Conservation (phyloP, 306 rosid genomes). For the Phaseolus lunatus region DNA sequence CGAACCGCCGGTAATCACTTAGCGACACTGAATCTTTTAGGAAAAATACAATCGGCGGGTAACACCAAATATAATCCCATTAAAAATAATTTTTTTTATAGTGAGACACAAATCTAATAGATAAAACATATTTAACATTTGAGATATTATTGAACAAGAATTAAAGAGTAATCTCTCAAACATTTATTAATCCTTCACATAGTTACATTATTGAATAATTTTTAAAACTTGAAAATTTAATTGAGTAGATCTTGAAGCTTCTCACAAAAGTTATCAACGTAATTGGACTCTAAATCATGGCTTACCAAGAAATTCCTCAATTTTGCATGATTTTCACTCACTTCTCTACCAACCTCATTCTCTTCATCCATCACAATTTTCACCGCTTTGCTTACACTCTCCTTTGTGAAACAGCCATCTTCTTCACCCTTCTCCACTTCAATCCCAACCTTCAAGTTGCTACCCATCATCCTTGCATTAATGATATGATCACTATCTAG, state of each 20-base stretch:
- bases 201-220: no score
- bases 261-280: slow-evolving; percentile 44
- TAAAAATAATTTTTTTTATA: no score
- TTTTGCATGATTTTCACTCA: slow-evolving; percentile 48
- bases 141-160: no score
- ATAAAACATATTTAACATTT: no score
- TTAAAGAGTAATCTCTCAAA: no score
- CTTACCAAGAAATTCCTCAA: slow-evolving; percentile 43
- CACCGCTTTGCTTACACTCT: slow-evolving; percentile 58
- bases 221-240: no score
- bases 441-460: slow-evolving; percentile 45
- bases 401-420: slow-evolving; percentile 57
- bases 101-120: no score
- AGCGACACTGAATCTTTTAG: no score
- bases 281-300: slow-evolving; percentile 6
- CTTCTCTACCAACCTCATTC: slow-evolving; percentile 48
- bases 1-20: no score
- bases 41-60: no score
- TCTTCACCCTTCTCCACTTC: slow-evolving; percentile 72
- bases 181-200: no score
- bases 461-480: slow-evolving; percentile 54
- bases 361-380: slow-evolving; percentile 54
- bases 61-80: no score
- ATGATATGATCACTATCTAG: slow-evolving; percentile 46
- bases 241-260: slow-evolving; percentile 21